Conservation (phyloP, 2,329 filamentous ascomycete species). For the Chrysoporthe deuterocubensis region DNA sequence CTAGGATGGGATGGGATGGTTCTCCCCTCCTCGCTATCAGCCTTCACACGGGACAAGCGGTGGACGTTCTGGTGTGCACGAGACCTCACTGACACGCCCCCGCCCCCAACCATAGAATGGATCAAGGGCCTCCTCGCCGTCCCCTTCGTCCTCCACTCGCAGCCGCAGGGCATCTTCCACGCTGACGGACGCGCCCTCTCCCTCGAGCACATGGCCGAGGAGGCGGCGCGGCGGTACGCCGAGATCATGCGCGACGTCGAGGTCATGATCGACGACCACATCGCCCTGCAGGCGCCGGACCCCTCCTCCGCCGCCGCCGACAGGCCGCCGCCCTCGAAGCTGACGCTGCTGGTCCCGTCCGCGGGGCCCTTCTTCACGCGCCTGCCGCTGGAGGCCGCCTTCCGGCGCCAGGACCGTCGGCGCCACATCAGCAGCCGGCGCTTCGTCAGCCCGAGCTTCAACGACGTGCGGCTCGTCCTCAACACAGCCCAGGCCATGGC, state of each 20-base stretch:
- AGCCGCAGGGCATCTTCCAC: conserved; percentile 81
- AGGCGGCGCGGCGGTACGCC: conserved; percentile 85
- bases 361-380: conserved; percentile 94
- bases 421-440: conserved; percentile 87
- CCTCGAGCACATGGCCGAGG: conserved; percentile 71
- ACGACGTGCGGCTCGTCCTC: conserved; percentile 89
- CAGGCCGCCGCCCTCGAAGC: conserved; percentile 77
- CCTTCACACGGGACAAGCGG: not conserved
- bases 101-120: conserved; percentile 69
- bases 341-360: conserved; percentile 87
- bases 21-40: not conserved
- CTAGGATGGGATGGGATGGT: too few species aligned
- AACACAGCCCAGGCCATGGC: conserved; percentile 96
- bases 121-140: conserved; percentile 94
- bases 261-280: conserved; percentile 83
- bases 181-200: conserved; percentile 61
- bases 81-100: not conserved
- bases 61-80: not conserved
- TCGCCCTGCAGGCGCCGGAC: conserved; percentile 55
- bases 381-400: conserved; percentile 84
- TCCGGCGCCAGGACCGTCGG: conserved; percentile 84
- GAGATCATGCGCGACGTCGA: conserved; percentile 95
- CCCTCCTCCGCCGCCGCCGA: conserved; percentile 16
- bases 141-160: conserved; percentile 94
- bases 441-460: conserved; percentile 96